A percentile compares a stretch with the other conserved stretches of the same genome.
Evolutionary conservation across 331 rosid genomes (phyloP).

Genomic region (Rosa hybrid): DNA sequence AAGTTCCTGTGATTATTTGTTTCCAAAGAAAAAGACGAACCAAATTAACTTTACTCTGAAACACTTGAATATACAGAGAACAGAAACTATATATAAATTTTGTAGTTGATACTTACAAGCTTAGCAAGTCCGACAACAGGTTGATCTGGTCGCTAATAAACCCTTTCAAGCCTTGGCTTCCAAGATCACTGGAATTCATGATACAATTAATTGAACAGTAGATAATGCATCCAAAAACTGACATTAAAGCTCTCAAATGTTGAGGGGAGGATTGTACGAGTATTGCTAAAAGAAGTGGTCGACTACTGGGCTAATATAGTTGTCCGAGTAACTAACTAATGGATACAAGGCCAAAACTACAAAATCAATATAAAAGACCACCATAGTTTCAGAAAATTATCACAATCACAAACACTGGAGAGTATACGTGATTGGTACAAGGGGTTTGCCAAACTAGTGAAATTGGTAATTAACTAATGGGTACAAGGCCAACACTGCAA

Average conservation of each 20-base stretch:
- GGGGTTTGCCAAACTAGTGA: background rate
- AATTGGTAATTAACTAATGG: background rate
- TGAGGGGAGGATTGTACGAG: background rate
- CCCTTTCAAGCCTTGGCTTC: too few relatives aligned
- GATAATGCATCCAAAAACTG: too few relatives aligned
- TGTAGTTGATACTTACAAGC: slow-evolving; percentile 84
- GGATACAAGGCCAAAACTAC: background rate
- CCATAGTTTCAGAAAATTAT: background rate
- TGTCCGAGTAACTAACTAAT: background rate
- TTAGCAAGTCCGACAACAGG: slow-evolving; percentile 86
- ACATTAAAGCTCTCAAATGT: too few relatives aligned
- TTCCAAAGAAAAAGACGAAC: background rate
- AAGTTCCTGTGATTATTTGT: slow-evolving; percentile 58
- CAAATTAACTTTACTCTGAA: background rate
- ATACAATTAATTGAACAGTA: too few relatives aligned
- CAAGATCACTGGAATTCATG: too few relatives aligned
- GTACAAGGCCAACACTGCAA: background rate
- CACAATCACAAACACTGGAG: background rate
- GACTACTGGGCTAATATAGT: background rate
- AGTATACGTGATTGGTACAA: background rate
- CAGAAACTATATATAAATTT: background rate
- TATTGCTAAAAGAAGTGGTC: background rate
- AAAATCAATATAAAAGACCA: background rate
- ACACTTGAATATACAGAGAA: slow-evolving; percentile 12
- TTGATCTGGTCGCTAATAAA: slow-evolving; percentile 59